phyloP scores from a whole-genome alignment of 2,329 filamentous ascomycete species.

The Colletotrichum sp. region DNA sequence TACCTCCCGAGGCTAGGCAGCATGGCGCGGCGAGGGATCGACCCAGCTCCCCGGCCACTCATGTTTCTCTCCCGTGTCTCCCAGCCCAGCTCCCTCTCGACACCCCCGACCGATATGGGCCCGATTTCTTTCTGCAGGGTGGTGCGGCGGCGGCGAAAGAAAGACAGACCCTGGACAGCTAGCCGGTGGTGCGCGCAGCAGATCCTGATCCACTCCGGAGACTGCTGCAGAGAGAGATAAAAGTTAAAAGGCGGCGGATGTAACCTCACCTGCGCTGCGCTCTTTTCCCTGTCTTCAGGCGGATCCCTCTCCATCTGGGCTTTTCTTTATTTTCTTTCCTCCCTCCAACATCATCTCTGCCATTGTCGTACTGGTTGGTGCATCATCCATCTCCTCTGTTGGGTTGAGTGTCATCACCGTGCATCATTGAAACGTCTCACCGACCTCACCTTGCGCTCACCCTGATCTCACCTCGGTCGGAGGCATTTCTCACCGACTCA shows the following conservation, averaged over 20 bases:
- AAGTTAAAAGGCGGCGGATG: conserved; percentile 11
- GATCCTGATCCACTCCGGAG: not conserved
- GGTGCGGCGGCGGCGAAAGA: not conserved
- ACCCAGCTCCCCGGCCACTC: not conserved
- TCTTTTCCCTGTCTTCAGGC: not conserved
- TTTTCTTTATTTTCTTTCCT: not conserved
- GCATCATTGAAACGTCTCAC: not conserved
- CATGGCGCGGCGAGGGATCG: not conserved
- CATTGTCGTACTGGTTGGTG: not conserved
- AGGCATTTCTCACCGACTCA: not conserved
- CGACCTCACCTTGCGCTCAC: not conserved
- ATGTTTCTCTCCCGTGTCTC: not conserved
- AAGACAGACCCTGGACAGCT: not conserved
- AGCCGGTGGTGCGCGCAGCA: not conserved
- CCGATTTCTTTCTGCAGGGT: not conserved
- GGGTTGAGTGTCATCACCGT: not conserved
- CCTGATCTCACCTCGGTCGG: not conserved
- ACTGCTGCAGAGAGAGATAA: not conserved
- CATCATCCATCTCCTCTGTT: not conserved
- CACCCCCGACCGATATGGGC: not conserved
- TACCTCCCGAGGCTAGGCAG: not conserved
- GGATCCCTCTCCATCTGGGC: not conserved
- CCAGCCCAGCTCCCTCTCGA: not conserved
- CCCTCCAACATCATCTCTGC: not conserved
- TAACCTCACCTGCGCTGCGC: not conserved